phyloP scores from a whole-genome alignment of 2,329 filamentous ascomycete species.

The Xylariales sp. region DNA sequence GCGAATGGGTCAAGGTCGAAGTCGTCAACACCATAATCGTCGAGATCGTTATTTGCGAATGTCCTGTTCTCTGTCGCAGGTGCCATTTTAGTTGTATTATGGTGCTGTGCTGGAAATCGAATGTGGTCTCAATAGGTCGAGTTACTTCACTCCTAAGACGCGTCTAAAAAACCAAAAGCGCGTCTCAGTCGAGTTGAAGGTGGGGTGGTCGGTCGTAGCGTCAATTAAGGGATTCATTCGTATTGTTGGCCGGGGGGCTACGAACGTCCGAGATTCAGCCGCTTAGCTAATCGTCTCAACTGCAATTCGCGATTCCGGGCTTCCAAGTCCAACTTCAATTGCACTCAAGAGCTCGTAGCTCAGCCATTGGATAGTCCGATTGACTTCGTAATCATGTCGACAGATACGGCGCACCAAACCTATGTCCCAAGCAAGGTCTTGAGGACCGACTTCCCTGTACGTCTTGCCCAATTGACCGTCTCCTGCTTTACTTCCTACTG shows the following conservation, averaged over 20 bases:
- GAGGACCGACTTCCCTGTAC: constrained; percentile 80
- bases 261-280: constrained; percentile 18
- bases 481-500: constrained; percentile 23
- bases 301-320: constrained; percentile 21
- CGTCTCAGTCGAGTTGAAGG: constrained; percentile 8
- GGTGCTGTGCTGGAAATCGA: neutral
- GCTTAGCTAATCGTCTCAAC: constrained; percentile 24
- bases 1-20: constrained; percentile 51
- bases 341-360: constrained; percentile 12
- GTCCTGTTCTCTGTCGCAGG: constrained; percentile 19
- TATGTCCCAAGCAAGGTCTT: constrained; percentile 74
- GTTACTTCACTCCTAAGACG: too few species aligned
- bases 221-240: too few species aligned
- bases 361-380: constrained; percentile 12
- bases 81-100: constrained; percentile 25
- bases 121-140: too few species aligned
- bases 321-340: constrained; percentile 17
- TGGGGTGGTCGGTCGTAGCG: neutral
- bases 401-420: constrained; percentile 30
- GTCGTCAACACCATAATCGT: constrained; percentile 70
- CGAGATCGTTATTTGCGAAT: constrained; percentile 60
- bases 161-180: constrained; percentile 9
- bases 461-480: constrained; percentile 30
- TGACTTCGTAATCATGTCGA: constrained; percentile 33
- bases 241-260: neutral